Evolutionary conservation across 1,139 yeast genomes (phyloP).

Genomic region (Nakaseomyces sp.): DNA sequence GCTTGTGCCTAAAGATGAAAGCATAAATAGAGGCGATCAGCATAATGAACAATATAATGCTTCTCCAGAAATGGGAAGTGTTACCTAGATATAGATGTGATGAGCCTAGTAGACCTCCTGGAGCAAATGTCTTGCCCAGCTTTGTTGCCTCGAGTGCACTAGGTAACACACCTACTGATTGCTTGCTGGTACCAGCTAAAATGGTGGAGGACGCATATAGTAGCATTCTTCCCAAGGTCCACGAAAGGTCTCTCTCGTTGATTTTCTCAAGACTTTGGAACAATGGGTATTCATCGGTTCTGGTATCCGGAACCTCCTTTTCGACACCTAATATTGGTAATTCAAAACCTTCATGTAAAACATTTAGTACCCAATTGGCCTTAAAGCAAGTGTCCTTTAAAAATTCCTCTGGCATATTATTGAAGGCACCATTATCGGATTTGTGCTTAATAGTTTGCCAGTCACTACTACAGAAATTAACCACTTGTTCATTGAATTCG

Average conservation of each 20-base stretch:
- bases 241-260: slow-evolving; percentile 52
- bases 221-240: slow-evolving; percentile 59
- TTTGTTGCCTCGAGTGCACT: slow-evolving; percentile 36
- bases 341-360: slow-evolving; percentile 71
- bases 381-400: slow-evolving; percentile 68
- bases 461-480: slow-evolving; percentile 55
- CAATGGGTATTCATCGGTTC: slow-evolving; percentile 38
- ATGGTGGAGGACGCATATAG: slow-evolving; percentile 52
- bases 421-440: slow-evolving; percentile 41
- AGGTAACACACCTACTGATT: slow-evolving; percentile 42
- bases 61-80: slow-evolving; percentile 3
- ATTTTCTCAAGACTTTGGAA: slow-evolving; percentile 54
- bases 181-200: slow-evolving; percentile 25
- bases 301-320: slow-evolving; percentile 24
- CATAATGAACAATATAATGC: slow-evolving; percentile 6
- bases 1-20: neutral
- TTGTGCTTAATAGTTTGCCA: slow-evolving; percentile 49
- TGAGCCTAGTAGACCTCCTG: slow-evolving; percentile 23
- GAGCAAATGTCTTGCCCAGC: slow-evolving; percentile 35
- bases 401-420: slow-evolving; percentile 34
- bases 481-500: slow-evolving; percentile 50
- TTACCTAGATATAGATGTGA: neutral
- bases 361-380: slow-evolving; percentile 72
- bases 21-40: slow-evolving; percentile 6
- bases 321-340: slow-evolving; percentile 50